Evolutionary conservation across 1,139 yeast species (phyloP).

Genomic region (Pichia sp.): DNA sequence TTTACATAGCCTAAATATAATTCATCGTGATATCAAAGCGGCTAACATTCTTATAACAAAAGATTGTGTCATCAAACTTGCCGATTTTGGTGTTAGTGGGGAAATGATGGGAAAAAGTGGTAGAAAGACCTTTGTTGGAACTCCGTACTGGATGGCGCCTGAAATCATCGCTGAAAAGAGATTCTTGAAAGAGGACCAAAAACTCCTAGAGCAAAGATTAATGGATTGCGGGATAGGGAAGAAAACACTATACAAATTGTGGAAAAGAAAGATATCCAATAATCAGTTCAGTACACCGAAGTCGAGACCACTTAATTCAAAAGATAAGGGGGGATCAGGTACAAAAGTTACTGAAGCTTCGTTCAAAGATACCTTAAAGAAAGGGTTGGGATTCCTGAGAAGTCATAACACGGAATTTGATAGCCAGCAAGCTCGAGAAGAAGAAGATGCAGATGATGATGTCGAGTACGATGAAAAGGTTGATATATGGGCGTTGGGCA

Average conservation of each 20-base stretch:
- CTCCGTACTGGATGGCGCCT: slow-evolving; percentile 95
- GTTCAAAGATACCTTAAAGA: too few species aligned
- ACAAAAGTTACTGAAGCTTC: too few species aligned
- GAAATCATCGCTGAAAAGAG: slow-evolving; percentile 47
- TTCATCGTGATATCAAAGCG: slow-evolving; percentile 82
- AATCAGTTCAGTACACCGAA: too few species aligned
- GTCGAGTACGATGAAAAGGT: slow-evolving; percentile 71
- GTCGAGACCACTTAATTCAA: too few species aligned
- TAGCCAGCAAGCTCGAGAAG: too few species aligned
- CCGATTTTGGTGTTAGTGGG: slow-evolving; percentile 86
- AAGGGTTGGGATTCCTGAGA: too few species aligned
- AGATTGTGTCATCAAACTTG: slow-evolving; percentile 59
- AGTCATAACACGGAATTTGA: too few species aligned
- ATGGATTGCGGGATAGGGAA: slow-evolving; percentile 8
- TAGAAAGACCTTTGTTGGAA: slow-evolving; percentile 75
- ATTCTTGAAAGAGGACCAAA: slow-evolving; percentile 7
- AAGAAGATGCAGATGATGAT: slow-evolving; percentile 8
- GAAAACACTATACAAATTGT: slow-evolving; percentile 9
- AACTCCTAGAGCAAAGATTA: slow-evolving; percentile 8
- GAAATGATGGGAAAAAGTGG: slow-evolving; percentile 57
- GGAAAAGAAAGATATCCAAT: slow-evolving; percentile 16
- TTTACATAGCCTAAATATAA: slow-evolving; percentile 62
- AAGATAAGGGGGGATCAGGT: too few species aligned
- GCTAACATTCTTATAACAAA: slow-evolving; percentile 70
- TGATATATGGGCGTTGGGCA: slow-evolving; percentile 86